Evolutionary conservation across 805 yeast genomes (phyloP).

Genomic region (Zygosaccharomyces pseudorouxii): DNA sequence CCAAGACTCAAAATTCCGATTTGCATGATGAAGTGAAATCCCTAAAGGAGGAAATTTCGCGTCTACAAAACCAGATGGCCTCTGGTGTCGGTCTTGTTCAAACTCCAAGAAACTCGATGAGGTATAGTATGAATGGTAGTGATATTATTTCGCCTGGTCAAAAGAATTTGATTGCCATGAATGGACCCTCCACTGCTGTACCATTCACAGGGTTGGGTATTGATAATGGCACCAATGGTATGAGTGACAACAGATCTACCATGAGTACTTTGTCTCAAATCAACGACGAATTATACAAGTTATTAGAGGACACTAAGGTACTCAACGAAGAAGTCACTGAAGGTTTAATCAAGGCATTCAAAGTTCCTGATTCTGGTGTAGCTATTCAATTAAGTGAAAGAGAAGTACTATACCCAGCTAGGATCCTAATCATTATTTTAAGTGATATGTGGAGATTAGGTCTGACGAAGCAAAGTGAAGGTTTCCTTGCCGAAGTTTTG

Average conservation of each 20-base stretch:
- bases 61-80: conserved; percentile 36
- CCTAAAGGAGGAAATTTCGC: conserved; percentile 46
- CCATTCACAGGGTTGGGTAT: conserved; percentile 16
- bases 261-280: conserved; percentile 57
- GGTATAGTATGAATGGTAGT: conserved; percentile 31
- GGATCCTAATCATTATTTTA: conserved; percentile 84
- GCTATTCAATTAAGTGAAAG: conserved; percentile 79
- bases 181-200: conserved; percentile 12
- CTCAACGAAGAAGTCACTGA: conserved; percentile 81
- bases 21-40: conserved; percentile 54
- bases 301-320: conserved; percentile 64
- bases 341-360: conserved; percentile 78
- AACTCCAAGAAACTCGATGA: conserved; percentile 33
- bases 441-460: conserved; percentile 99
- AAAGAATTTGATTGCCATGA: conserved; percentile 19
- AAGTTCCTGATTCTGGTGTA: conserved; percentile 79
- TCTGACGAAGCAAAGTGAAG: conserved; percentile 85
- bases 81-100: conserved; percentile 33
- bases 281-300: conserved; percentile 67
- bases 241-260: conserved; percentile 40
- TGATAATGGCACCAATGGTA: conserved; percentile 12
- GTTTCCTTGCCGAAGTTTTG: conserved; percentile 82
- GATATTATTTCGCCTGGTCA: conserved; percentile 23
- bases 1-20: conserved; percentile 61
- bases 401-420: conserved; percentile 93